Conservation (phyloP, 441 rosid genomes). For the Croton setiger region DNA sequence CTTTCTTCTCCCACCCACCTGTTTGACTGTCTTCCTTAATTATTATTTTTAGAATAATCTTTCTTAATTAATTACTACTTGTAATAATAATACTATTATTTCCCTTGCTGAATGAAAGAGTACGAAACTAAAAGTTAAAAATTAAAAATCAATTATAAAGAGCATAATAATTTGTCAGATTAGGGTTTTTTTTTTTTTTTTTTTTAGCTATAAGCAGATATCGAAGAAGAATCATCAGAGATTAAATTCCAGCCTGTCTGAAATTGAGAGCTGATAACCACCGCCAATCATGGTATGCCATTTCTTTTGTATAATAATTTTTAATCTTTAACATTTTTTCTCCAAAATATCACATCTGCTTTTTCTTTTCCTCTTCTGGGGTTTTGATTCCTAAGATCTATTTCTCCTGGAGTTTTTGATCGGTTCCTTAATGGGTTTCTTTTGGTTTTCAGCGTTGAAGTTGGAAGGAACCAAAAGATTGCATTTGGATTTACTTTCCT, state of each 20-base stretch:
- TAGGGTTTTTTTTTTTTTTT: conserved; percentile 16
- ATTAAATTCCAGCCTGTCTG: conserved; percentile 7
- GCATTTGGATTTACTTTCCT: not conserved
- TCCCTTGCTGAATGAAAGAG: no score
- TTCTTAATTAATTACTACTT: not conserved
- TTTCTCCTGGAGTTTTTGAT: conserved; percentile 11
- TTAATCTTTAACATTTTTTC: not conserved
- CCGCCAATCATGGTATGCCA: conserved; percentile 22
- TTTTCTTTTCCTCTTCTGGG: not conserved
- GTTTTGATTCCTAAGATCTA: conserved; percentile 17
- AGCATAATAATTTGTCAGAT: conserved; percentile 9
- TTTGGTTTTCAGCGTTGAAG: conserved; percentile 15
- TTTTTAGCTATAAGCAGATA: not conserved
- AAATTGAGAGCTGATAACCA: conserved; percentile 2
- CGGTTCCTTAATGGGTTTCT: conserved; percentile 16
- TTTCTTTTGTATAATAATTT: not conserved
- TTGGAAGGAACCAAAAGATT: conserved; percentile 1
- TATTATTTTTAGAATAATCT: not conserved
- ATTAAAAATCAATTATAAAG: not conserved
- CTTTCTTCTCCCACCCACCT: no score
- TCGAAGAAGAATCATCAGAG: conserved; percentile 14
- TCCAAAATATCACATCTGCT: no score
- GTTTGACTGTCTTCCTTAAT: no score
- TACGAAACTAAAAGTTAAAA: no score
- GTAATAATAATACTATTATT: no score